Conservation (phyloP, 305 asterid genomes). For the Fraxinus platypoda region DNA sequence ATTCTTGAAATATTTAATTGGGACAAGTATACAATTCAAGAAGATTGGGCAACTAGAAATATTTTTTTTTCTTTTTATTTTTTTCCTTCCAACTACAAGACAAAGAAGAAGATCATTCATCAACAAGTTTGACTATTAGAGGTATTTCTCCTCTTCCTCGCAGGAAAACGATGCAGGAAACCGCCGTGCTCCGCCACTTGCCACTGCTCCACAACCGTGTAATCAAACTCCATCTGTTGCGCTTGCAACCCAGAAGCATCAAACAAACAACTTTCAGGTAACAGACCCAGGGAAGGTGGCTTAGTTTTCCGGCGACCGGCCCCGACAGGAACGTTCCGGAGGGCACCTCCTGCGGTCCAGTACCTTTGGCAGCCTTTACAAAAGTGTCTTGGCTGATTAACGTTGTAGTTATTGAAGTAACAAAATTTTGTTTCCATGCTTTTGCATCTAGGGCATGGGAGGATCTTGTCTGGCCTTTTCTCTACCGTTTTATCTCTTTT, state of each 20-base stretch:
- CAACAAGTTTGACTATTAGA: constrained; percentile 50
- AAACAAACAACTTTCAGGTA: constrained; percentile 46
- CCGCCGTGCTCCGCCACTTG: constrained; percentile 46
- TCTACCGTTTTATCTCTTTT: constrained; percentile 31
- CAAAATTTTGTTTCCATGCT: constrained; percentile 89
- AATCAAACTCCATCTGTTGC: constrained; percentile 47
- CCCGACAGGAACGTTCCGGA: constrained; percentile 82
- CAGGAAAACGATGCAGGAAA: constrained; percentile 45
- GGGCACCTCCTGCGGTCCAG: constrained; percentile 97
- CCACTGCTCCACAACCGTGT: constrained; percentile 53
- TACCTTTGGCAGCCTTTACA: constrained; percentile 86
- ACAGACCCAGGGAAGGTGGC: constrained; percentile 43
- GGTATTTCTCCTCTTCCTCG: constrained; percentile 67
- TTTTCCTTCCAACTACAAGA: constrained; percentile 29
- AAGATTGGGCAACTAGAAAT: constrained; percentile 25
- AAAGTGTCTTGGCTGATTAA: constrained; percentile 89
- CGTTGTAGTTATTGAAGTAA: constrained; percentile 90
- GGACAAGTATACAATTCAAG: background rate
- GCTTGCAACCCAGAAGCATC: constrained; percentile 41
- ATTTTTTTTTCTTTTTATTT: background rate
- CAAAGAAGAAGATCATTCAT: constrained; percentile 39
- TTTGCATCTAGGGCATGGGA: constrained; percentile 83
- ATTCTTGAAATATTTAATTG: background rate
- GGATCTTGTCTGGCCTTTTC: constrained; percentile 67
- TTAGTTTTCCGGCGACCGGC: constrained; percentile 86